Percentiles rank a stretch among this genome's conserved stretches.
Conservation (phyloP, 1,139 yeast species). For the Blastobotrys persicus region DNA sequence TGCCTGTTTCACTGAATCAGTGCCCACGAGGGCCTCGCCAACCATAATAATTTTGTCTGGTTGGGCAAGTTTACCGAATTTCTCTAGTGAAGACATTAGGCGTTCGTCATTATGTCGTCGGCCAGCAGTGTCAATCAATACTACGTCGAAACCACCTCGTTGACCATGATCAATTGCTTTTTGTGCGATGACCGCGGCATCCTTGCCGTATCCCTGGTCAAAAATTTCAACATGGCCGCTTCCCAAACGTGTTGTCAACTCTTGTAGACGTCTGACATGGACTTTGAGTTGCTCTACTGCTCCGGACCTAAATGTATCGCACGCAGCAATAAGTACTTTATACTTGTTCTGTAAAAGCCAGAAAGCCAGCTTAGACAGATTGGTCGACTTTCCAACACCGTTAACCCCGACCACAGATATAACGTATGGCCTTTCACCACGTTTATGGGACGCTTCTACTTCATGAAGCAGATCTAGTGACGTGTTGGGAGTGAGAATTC, state of each 20-base stretch:
- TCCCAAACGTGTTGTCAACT: constrained; percentile 51
- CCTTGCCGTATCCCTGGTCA: constrained; percentile 96
- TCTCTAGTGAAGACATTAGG: constrained; percentile 91
- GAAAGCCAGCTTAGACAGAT: constrained; percentile 87
- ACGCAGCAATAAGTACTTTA: constrained; percentile 87
- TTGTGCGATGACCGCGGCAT: constrained; percentile 93
- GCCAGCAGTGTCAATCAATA: constrained; percentile 95
- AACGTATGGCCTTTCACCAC: constrained; percentile 65
- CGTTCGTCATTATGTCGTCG: constrained; percentile 94
- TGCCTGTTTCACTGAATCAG: constrained; percentile 96
- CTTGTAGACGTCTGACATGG: constrained; percentile 80
- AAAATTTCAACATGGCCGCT: constrained; percentile 71
- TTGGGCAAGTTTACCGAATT: constrained; percentile 91
- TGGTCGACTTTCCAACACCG: constrained; percentile 97
- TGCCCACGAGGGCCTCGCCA: constrained; percentile 96
- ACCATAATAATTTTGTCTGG: constrained; percentile 98
- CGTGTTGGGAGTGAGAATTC: constrained; percentile 86
- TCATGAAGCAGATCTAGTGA: constrained; percentile 85
- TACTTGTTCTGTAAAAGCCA: constrained; percentile 91
- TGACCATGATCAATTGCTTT: constrained; percentile 81
- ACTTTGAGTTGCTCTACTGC: constrained; percentile 96
- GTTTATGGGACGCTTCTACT: constrained; percentile 49
- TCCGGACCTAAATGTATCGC: constrained; percentile 97
- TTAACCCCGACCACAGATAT: constrained; percentile 97
- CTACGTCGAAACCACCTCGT: constrained; percentile 70